Conservation (phyloP, 139 green algal species). For the Picochlorum sp. region DNA sequence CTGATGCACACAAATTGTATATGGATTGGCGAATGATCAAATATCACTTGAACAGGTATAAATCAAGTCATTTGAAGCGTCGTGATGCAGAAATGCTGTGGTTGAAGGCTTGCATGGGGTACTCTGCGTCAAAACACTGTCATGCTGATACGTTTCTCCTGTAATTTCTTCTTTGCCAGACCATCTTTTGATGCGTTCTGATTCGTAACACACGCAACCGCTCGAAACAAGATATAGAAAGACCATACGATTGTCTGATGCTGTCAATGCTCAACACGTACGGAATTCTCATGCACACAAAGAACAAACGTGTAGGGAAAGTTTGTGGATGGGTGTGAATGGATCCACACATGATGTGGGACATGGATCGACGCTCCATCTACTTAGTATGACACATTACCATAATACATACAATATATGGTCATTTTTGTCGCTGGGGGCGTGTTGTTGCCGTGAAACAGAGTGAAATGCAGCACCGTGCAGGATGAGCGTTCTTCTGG, state of each 20-base stretch:
- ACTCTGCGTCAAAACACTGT: not conserved
- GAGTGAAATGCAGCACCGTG: not conserved
- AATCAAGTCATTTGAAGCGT: not conserved
- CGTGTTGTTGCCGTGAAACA: not conserved
- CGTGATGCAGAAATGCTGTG: not conserved
- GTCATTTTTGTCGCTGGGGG: not conserved
- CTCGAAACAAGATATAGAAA: not conserved
- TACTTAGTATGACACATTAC: not conserved
- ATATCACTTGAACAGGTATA: not conserved
- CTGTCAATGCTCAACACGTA: not conserved
- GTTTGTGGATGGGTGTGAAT: slow-evolving; percentile 6
- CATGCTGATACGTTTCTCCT: not conserved
- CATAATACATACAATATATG: not conserved
- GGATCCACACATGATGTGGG: not conserved
- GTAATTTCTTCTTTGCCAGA: not conserved
- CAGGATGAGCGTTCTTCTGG: slow-evolving; percentile 4
- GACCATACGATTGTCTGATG: slow-evolving; percentile 1
- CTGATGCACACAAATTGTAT: slow-evolving; percentile 1
- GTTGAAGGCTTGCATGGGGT: not conserved
- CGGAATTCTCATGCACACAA: not conserved
- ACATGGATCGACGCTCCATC: not conserved
- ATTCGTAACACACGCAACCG: slow-evolving; percentile 1
- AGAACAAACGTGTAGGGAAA: not conserved
- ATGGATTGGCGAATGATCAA: not conserved
- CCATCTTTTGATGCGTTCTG: slow-evolving; percentile 1